Conservation (phyloP, 768 basidiomycete genomes). For the Lactarius indigo region DNA sequence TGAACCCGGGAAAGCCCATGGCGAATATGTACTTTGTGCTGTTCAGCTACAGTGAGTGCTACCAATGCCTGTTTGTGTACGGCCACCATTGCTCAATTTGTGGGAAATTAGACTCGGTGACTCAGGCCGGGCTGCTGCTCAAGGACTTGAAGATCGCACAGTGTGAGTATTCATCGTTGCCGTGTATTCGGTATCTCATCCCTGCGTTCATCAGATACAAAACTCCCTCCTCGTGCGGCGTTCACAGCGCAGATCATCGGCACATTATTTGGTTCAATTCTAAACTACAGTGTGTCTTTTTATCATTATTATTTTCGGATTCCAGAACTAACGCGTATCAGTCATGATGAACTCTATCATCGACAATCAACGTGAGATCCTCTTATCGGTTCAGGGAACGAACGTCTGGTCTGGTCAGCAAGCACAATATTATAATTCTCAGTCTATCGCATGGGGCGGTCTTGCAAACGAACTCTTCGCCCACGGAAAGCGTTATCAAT, state of each 20-base stretch:
- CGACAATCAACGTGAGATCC: conserved; percentile 44
- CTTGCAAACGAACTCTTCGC: conserved; percentile 23
- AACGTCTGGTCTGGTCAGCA: conserved; percentile 50
- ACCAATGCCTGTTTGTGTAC: background rate
- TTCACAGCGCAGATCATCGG: conserved; percentile 49
- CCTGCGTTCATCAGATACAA: conserved; percentile 33
- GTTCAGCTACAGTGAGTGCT: conserved; percentile 43
- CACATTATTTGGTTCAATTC: conserved; percentile 42
- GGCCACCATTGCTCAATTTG: background rate
- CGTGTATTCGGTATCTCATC: background rate
- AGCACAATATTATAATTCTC: conserved; percentile 48
- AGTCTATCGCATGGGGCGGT: conserved; percentile 52
- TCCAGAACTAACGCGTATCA: background rate
- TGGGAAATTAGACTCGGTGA: conserved; percentile 36
- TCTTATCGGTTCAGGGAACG: conserved; percentile 54
- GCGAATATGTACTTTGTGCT: conserved; percentile 42
- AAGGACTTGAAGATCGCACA: conserved; percentile 48
- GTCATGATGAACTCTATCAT: conserved; percentile 61
- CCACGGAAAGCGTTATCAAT: conserved; percentile 37
- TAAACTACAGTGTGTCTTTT: conserved; percentile 33
- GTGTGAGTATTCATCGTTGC: conserved; percentile 28
- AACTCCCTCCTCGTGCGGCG: conserved; percentile 47
- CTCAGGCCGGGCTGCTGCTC: conserved; percentile 41
- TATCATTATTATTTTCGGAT: background rate
- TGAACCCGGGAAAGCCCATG: conserved; percentile 35